Evolutionary conservation across 805 yeast species (phyloP).

Genomic region (Yarrowia deformans): DNA sequence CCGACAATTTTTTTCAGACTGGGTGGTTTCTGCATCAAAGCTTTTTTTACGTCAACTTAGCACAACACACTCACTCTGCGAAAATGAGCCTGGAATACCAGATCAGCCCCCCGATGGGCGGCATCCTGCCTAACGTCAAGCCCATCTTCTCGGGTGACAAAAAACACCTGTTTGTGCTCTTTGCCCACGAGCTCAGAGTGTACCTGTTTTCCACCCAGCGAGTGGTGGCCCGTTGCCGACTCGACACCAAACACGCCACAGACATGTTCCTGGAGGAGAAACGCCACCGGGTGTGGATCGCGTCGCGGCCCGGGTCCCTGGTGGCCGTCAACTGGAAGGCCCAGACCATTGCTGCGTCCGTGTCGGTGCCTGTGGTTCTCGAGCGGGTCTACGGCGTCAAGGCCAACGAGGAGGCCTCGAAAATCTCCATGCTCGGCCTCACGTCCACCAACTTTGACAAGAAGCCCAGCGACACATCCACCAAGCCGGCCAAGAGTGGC

Average conservation of each 20-base stretch:
- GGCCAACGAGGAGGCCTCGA: conserved; percentile 19
- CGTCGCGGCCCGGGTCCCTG: conserved; percentile 45
- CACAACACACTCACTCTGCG: too few species aligned
- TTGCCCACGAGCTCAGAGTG: conserved; percentile 52
- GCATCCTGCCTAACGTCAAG: conserved; percentile 49
- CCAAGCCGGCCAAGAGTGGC: neutral
- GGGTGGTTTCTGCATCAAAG: neutral
- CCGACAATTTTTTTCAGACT: conserved; percentile 13
- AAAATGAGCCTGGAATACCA: conserved; percentile 21
- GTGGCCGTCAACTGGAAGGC: conserved; percentile 46
- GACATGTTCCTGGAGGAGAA: conserved; percentile 48
- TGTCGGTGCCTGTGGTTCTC: neutral
- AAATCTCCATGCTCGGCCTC: conserved; percentile 41
- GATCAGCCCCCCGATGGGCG: conserved; percentile 48
- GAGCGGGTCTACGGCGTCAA: conserved; percentile 28
- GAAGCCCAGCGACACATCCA: neutral
- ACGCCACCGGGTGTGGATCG: conserved; percentile 48
- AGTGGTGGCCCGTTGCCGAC: conserved; percentile 49
- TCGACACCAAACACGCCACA: conserved; percentile 48
- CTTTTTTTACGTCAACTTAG: too few species aligned
- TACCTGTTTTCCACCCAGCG: conserved; percentile 51
- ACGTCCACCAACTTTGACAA: conserved; percentile 42
- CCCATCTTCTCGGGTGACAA: conserved; percentile 52
- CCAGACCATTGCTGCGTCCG: conserved; percentile 1
- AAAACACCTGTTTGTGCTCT: conserved; percentile 50